Evolutionary conservation across 2,329 filamentous ascomycete species (phyloP), one percentile per base, ranked within the genome.

Genomic region (Clonostachys rosea): DNA sequence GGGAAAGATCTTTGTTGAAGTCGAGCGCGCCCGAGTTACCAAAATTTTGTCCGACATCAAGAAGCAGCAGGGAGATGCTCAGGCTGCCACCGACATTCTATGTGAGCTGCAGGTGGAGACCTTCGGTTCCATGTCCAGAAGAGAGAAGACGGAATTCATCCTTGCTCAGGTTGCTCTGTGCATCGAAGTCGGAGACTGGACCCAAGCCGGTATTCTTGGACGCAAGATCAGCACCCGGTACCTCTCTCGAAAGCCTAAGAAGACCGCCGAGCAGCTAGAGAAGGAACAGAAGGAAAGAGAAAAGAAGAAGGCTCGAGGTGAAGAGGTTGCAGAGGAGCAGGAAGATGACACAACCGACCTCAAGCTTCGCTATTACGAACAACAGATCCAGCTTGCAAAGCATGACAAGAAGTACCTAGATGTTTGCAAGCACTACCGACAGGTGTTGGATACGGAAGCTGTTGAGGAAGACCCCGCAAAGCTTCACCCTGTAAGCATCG

Each of bases 1-100:
- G 71, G 94, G 94, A 71, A 99, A 99, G 87, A 99, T 99, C 66
- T 99, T 99, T 61, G 92, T 99, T 59, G 94, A 99, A 75, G 94
- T 99, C 46, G 94, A 99, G 78, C 86, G 94, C 56, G 94, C 94
- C 54, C 88, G 94, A 56, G 86, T 99, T 50, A 99, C 94, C 59
- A 90, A 87, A 64, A 95, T 96, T 55, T 79, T 99, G 12, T 97
- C 94, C 45, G 84, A 96, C 68, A 97, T 99, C 77, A 97, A 97
- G 79, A 96, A 95, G 72, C 74, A 88, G 54, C 90, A 97, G 70
- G 92, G 91, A 54, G 92, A 99, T 62, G 75, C 96, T 61, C 90
- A 89, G 64, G 84, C 89, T 6, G 94, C 94, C 33, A 86, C 89
- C 46, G 92, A 97, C 59, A 94, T 94, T 52, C 80, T 99, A 36